Conservation (phyloP, 2,329 filamentous ascomycete species). For the Colletotrichum magnum region DNA sequence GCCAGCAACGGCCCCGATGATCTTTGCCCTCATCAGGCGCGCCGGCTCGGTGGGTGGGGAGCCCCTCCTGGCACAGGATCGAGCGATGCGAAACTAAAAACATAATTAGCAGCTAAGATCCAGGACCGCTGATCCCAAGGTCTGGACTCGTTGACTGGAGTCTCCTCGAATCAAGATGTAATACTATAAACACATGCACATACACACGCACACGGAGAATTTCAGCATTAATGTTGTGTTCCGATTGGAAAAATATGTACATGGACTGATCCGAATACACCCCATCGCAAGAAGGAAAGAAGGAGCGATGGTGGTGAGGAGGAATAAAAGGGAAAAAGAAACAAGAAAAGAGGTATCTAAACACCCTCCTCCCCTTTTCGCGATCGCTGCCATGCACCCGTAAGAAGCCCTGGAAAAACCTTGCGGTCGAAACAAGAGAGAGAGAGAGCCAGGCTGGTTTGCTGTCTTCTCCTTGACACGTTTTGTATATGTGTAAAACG, state of each 20-base stretch:
- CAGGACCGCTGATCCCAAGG: not conserved
- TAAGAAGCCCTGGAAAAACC: slow-evolving; percentile 15
- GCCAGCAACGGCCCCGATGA: not conserved
- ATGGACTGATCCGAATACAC: not conserved
- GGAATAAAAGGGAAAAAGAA: not conserved
- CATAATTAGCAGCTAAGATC: no score
- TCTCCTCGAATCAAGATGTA: not conserved
- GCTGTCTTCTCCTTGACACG: not conserved
- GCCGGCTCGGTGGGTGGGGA: not conserved
- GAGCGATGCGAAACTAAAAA: no score
- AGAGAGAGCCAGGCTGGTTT: no score
- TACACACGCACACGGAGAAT: not conserved
- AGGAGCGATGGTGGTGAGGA: slow-evolving; percentile 4
- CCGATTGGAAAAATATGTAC: slow-evolving; percentile 8
- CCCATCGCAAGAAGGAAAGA: not conserved
- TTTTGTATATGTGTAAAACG: slow-evolving; percentile 10
- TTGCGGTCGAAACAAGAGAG: slow-evolving; percentile 22
- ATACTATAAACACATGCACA: not conserved
- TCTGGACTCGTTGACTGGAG: not conserved
- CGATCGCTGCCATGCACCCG: slow-evolving; percentile 13
- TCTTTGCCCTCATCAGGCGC: slow-evolving; percentile 1
- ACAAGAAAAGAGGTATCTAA: slow-evolving; percentile 21
- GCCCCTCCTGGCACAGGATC: not conserved
- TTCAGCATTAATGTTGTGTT: slow-evolving; percentile 17
- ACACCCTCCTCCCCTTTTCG: slow-evolving; percentile 19